A percentile compares a stretch with the other conserved stretches of the same genome.
These are phyloP conservation scores for Debaryomyces singareniensis DNA, from an alignment of 1,139 yeast species.

Conservation along the genomic window DNA sequence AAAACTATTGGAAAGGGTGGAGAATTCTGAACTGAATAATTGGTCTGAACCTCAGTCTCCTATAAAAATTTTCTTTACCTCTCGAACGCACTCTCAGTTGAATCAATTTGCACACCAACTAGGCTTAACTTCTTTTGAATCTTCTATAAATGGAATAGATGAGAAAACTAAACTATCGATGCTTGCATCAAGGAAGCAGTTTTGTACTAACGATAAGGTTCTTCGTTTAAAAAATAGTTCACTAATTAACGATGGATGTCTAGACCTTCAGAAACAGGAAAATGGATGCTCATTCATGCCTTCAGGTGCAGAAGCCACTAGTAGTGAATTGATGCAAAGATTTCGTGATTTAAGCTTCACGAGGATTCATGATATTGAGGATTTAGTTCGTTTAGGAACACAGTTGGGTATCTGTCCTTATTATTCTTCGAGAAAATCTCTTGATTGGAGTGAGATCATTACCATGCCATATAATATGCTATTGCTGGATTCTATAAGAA, in stretches of 20 bases:
- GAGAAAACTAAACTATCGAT: conserved; percentile 56
- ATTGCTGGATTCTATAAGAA: conserved; percentile 58
- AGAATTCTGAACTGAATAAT: conserved; percentile 11
- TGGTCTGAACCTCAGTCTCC: conserved; percentile 20
- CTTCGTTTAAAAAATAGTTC: conserved; percentile 40
- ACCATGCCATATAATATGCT: conserved; percentile 84
- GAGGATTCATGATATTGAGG: conserved; percentile 77
- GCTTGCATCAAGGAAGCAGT: conserved; percentile 77
- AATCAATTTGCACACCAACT: conserved; percentile 77
- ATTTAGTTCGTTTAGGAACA: conserved; percentile 57
- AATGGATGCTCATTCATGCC: conserved; percentile 48
- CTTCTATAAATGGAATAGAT: conserved; percentile 41
- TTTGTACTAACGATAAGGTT: conserved; percentile 70
- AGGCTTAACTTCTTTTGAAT: conserved; percentile 54
- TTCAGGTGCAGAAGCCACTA: conserved; percentile 23
- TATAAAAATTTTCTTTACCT: conserved; percentile 54
- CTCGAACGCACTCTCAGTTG: conserved; percentile 89
- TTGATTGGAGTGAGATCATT: conserved; percentile 61
- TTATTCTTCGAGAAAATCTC: conserved; percentile 58
- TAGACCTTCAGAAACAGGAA: conserved; percentile 53
- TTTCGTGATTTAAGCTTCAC: conserved; percentile 60
- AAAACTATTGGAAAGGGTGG: conserved; percentile 32
- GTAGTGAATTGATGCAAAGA: conserved; percentile 26
- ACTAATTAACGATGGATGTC: conserved; percentile 77
- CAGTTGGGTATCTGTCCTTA: conserved; percentile 69